Base-by-base conservation (phyloP, 2,329 filamentous ascomycete genomes). In the Penicillium thymicola region DNA sequence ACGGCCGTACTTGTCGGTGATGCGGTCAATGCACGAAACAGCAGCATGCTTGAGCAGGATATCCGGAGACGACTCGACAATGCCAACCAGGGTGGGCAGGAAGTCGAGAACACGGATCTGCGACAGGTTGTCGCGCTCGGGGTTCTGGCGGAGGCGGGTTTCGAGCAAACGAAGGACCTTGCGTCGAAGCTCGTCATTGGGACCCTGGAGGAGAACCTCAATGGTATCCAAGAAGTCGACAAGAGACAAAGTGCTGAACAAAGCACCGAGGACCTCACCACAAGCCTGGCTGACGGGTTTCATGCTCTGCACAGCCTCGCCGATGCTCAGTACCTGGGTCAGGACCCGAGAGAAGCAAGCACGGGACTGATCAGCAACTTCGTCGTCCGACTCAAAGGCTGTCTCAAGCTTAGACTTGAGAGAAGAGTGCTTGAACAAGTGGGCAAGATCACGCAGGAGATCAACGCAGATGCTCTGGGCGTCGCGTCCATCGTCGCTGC, bases 1-100 rank as follows among this genome's bases (percentile, higher is more conserved):
- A 79, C 94, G 95, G 64, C 94, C 95, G 71, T 96, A 97, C 72
- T 93, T 93, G 75, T 97, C 92, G 2, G 90, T 85, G 60, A 99
- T 95, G 73, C 90, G 90, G 75, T 97, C 92, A 43, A 97, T 88
- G 66, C 93, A 97, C 36, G 87, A 86, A 59, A 99, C 87, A 1
- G 92, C 90, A 11, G 90, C 91, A 66, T 92, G 88, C 75, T 93
- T 92, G 72, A 94, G 88, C 28, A 85, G 81, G 51, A 88, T 83
- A 63, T 94, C 87, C 32, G 82, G 78, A 7, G 89, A 88, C 48
- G 88, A 83, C 54, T 87, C 81, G 57, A 99, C 85, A 44, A 95
- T 89, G 21, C 83, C 81, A 18, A 89, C 90, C 59, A 96, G 81
- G 63, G 88, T 88, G 11, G 90, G 87, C 62, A 96, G 71, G 79